phyloP scores from a whole-genome alignment of 139 green algal genomes.

The Micromonas commoda region DNA sequence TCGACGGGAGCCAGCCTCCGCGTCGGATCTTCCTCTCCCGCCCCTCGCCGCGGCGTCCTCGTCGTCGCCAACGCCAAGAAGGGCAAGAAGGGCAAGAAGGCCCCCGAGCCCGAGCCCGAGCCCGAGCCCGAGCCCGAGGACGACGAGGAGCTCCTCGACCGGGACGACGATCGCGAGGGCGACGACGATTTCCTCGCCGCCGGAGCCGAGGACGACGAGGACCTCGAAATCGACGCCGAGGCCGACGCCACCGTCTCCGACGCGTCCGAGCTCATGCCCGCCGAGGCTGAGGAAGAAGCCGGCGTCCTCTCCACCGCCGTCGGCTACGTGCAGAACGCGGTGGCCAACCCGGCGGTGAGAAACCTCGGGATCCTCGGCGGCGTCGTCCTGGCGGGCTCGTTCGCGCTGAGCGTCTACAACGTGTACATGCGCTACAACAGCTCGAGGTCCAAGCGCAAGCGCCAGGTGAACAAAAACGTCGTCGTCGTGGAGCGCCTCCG shows the following conservation, averaged over 20 bases:
- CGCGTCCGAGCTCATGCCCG: not conserved
- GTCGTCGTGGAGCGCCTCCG: slow-evolving; percentile 62
- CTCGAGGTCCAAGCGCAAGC: slow-evolving; percentile 46
- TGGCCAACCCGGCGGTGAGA: not conserved
- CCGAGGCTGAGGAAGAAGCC: not conserved
- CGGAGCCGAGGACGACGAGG: not conserved
- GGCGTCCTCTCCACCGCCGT: not conserved
- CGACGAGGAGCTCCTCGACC: not conserved
- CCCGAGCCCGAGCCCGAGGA: slow-evolving; percentile 8
- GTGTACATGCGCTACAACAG: slow-evolving; percentile 42
- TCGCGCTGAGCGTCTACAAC: slow-evolving; percentile 15
- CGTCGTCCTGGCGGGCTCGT: slow-evolving; percentile 19
- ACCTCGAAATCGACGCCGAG: not conserved
- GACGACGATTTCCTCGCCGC: slow-evolving; percentile 5
- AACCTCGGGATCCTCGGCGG: not conserved
- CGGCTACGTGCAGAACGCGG: not conserved
- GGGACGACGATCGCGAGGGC: not conserved
- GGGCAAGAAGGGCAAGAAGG: not conserved
- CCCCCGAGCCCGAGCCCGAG: not conserved
- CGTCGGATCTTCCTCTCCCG: not conserved
- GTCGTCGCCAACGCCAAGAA: not conserved
- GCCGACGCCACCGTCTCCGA: not conserved
- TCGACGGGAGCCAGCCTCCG: too few relatives aligned
- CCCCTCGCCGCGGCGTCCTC: too few relatives aligned
- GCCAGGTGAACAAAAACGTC: slow-evolving; percentile 66